A percentile compares a stretch with the other conserved stretches of the same genome.
These are phyloP conservation scores for Solanum okadae DNA, from an alignment of 257 asterid species.

Conservation along the genomic window DNA sequence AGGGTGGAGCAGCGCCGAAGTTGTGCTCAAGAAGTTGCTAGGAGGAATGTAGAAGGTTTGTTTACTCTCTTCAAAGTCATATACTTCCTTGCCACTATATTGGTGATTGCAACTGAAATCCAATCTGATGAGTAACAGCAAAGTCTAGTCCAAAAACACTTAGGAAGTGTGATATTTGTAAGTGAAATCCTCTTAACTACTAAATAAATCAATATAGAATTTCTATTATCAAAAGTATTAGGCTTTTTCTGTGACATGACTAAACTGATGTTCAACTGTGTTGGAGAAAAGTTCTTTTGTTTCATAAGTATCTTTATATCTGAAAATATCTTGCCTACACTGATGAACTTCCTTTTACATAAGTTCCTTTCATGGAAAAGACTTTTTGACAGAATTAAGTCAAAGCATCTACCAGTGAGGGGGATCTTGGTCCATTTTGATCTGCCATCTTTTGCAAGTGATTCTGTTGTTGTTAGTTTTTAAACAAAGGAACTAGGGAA, in stretches of 20 bases:
- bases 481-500: background rate
- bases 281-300: background rate
- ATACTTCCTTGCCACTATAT: background rate
- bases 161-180: background rate
- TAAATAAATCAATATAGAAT: background rate
- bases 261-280: background rate
- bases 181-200: background rate
- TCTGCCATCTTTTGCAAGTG: background rate
- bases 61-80: background rate
- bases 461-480: background rate
- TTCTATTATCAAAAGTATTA: background rate
- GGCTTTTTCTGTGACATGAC: background rate
- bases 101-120: background rate
- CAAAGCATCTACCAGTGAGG: background rate
- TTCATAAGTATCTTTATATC: background rate
- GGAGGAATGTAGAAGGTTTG: slow-evolving; percentile 78
- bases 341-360: background rate
- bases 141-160: background rate
- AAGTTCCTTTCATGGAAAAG: background rate
- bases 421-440: background rate
- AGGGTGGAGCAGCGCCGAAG: slow-evolving; percentile 48
- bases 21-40: slow-evolving; percentile 77
- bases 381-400: background rate
- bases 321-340: background rate
- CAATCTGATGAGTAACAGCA: background rate